These are phyloP conservation scores for Drosera spatulata DNA, from an alignment of 179 eudicot genomes.

Conservation along the genomic window DNA sequence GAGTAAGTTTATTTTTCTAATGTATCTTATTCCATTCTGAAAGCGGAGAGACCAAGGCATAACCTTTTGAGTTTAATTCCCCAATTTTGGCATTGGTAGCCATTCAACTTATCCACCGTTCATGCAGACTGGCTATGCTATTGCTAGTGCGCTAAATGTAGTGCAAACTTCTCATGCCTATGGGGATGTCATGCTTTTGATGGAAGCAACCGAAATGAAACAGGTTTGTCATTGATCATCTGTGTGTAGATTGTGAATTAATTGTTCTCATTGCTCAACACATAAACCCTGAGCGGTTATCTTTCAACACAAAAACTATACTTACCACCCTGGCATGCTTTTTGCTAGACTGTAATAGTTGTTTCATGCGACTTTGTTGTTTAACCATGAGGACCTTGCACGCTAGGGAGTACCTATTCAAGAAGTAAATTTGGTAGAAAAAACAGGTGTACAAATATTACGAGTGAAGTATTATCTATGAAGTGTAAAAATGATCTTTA, in stretches of 20 bases:
- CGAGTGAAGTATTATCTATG: background rate
- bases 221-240: slow-evolving; percentile 34
- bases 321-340: too few relatives aligned
- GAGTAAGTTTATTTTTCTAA: too few relatives aligned
- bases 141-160: slow-evolving; percentile 72
- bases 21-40: slow-evolving; percentile 6
- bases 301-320: too few relatives aligned
- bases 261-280: too few relatives aligned
- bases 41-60: too few relatives aligned
- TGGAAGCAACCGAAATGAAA: slow-evolving; percentile 59
- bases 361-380: too few relatives aligned
- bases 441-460: background rate
- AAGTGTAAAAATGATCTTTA: background rate
- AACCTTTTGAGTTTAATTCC: background rate
- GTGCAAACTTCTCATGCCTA: slow-evolving; percentile 69
- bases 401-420: background rate
- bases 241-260: background rate
- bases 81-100: background rate
- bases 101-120: background rate
- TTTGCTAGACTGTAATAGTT: too few relatives aligned
- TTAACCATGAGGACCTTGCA: too few relatives aligned
- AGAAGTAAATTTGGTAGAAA: background rate
- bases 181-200: slow-evolving; percentile 72
- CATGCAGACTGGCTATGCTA: slow-evolving; percentile 61
- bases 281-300: too few relatives aligned